These are phyloP conservation scores for Lecanicillium sp. DNA, from an alignment of 2,329 filamentous ascomycete species.

Conservation along the genomic window DNA sequence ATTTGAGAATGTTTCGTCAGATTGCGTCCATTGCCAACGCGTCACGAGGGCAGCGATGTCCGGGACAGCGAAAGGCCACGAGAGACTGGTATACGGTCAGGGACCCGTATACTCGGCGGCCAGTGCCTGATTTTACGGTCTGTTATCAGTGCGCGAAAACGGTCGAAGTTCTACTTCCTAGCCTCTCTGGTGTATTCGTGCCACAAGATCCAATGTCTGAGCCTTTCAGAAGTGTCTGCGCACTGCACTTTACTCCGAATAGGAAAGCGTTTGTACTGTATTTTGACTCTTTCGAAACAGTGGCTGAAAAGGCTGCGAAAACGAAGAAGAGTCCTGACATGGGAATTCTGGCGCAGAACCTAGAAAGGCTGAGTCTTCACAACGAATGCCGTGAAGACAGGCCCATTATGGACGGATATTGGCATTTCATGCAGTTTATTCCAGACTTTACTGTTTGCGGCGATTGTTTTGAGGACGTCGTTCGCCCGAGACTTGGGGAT, in stretches of 20 bases:
- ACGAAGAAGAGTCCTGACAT: slow-evolving; percentile 44
- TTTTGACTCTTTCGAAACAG: slow-evolving; percentile 52
- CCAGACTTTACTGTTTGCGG: slow-evolving; percentile 78
- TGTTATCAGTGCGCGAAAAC: slow-evolving; percentile 68
- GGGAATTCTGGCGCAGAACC: slow-evolving; percentile 52
- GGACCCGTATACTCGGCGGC: slow-evolving; percentile 55
- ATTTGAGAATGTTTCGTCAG: slow-evolving; percentile 60
- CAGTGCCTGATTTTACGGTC: slow-evolving; percentile 63
- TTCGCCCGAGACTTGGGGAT: slow-evolving; percentile 57
- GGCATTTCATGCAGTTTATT: slow-evolving; percentile 70
- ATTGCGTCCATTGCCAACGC: slow-evolving; percentile 51
- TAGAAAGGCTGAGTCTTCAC: slow-evolving; percentile 48
- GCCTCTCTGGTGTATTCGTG: slow-evolving; percentile 59
- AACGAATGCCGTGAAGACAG: slow-evolving; percentile 59
- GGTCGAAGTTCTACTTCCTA: slow-evolving; percentile 65
- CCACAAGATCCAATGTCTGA: slow-evolving; percentile 37
- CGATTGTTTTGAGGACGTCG: slow-evolving; percentile 74
- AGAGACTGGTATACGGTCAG: slow-evolving; percentile 70
- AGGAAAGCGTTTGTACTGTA: slow-evolving; percentile 49
- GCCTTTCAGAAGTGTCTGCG: slow-evolving; percentile 51
- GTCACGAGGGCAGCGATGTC: slow-evolving; percentile 47
- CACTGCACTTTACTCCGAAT: slow-evolving; percentile 51
- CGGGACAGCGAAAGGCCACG: slow-evolving; percentile 41
- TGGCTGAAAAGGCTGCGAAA: slow-evolving; percentile 41
- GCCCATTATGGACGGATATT: slow-evolving; percentile 53